Percentiles rank a stretch among this genome's conserved stretches.
phyloP scores from a whole-genome alignment of 306 rosid genomes.

The Potentilla sterilis region DNA sequence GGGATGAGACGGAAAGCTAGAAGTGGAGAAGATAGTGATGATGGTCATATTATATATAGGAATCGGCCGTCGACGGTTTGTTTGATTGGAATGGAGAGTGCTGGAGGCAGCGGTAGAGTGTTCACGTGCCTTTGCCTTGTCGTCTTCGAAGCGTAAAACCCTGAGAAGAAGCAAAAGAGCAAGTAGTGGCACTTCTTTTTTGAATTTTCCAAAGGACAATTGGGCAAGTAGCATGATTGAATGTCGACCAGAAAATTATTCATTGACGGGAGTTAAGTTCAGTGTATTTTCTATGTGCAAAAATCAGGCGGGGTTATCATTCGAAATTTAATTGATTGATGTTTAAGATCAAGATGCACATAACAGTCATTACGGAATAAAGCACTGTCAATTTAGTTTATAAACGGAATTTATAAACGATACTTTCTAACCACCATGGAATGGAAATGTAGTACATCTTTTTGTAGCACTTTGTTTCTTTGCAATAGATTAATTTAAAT shows the following conservation, averaged over 20 bases:
- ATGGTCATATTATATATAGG: background rate
- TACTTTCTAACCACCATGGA: too few relatives aligned
- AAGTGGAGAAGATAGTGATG: background rate
- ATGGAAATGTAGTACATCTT: too few relatives aligned
- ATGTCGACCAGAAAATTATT: conserved; percentile 1
- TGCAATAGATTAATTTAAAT: too few relatives aligned
- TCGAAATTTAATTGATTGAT: too few relatives aligned
- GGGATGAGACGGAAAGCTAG: conserved; percentile 17
- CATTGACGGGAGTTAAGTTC: too few relatives aligned
- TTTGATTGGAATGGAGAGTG: background rate
- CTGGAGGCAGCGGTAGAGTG: background rate
- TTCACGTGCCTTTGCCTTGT: conserved; percentile 25
- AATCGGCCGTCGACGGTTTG: background rate
- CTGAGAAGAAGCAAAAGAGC: background rate
- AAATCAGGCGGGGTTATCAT: background rate
- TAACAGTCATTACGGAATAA: too few relatives aligned
- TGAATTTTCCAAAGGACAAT: background rate
- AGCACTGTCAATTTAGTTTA: too few relatives aligned
- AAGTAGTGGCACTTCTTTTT: background rate
- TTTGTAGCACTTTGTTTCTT: too few relatives aligned
- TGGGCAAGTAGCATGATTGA: background rate
- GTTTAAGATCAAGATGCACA: too few relatives aligned
- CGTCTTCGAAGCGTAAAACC: background rate
- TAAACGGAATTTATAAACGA: too few relatives aligned
- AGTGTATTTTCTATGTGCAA: background rate